phyloP scores from a whole-genome alignment of 164 flowering plant species.

The Sedum album region DNA sequence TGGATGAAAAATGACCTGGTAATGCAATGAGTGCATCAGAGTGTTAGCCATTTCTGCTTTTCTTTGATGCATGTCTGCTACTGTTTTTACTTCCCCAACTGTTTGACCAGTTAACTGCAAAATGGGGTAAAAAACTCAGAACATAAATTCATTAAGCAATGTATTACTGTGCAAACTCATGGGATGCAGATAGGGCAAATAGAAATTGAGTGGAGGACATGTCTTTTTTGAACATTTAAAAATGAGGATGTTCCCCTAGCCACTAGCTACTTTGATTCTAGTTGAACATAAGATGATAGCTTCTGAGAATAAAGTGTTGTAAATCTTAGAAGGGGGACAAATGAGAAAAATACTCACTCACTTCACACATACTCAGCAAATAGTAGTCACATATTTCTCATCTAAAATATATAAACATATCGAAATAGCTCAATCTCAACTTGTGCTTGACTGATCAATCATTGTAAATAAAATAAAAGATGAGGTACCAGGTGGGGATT shows the following conservation, averaged over 20 bases:
- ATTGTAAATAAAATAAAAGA: not conserved
- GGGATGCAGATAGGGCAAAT: constrained; percentile 5
- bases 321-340: constrained; percentile 19
- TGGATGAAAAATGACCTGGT: constrained; percentile 46
- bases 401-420: not conserved
- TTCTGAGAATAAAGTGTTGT: not conserved
- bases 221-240: constrained; percentile 18
- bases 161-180: not conserved
- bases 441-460: not conserved
- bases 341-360: constrained; percentile 14
- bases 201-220: constrained; percentile 15
- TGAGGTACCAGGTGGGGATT: constrained; percentile 5
- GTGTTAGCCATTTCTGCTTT: constrained; percentile 98
- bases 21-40: constrained; percentile 99
- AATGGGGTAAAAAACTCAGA: constrained; percentile 16
- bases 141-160: constrained; percentile 13
- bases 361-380: not conserved
- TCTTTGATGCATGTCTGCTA: constrained; percentile 99
- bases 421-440: not conserved
- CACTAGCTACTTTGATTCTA: constrained; percentile 3
- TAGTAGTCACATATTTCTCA: not conserved
- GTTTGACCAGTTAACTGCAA: constrained; percentile 94
- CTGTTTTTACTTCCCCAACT: constrained; percentile 98
- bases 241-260: constrained; percentile 19
- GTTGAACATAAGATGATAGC: not conserved